phyloP scores from a whole-genome alignment of 257 asterid species.

The Misopates orontium region DNA sequence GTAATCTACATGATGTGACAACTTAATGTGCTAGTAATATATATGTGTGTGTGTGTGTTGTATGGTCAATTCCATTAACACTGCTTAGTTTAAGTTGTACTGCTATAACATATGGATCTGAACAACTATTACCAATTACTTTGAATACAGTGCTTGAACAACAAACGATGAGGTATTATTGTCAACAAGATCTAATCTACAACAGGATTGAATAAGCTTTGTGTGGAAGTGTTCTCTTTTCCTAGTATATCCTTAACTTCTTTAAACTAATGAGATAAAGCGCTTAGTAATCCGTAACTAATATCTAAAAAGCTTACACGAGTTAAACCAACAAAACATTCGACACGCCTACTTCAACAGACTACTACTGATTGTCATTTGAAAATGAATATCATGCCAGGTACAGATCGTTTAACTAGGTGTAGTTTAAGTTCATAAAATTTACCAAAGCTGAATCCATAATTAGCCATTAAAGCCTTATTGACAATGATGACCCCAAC shows the following conservation, averaged over 20 bases:
- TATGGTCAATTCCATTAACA: too few species aligned
- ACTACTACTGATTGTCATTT: conserved; percentile 10
- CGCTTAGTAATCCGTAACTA: too few species aligned
- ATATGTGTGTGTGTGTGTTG: too few species aligned
- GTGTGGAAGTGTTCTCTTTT: too few species aligned
- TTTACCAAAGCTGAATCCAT: conserved; percentile 96
- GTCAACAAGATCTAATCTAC: conserved; percentile 4
- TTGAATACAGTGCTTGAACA: conserved; percentile 6
- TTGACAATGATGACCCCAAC: conserved; percentile 95
- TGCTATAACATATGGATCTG: neutral
- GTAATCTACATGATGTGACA: too few species aligned
- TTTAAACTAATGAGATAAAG: too few species aligned
- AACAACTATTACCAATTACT: neutral
- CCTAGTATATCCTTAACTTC: too few species aligned
- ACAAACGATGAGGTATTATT: neutral
- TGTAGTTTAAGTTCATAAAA: conserved; percentile 15
- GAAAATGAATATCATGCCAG: conserved; percentile 1
- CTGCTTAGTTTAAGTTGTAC: neutral
- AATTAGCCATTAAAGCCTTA: conserved; percentile 95
- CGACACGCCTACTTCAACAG: conserved; percentile 9
- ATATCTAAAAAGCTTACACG: conserved; percentile 5
- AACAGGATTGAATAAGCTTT: too few species aligned
- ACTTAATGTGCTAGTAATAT: too few species aligned
- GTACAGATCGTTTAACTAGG: conserved; percentile 17
- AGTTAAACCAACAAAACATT: conserved; percentile 5